These are phyloP conservation scores for Phytopythium oedochilum DNA, from an alignment of 352 stramenopile species.

Conservation along the genomic window DNA sequence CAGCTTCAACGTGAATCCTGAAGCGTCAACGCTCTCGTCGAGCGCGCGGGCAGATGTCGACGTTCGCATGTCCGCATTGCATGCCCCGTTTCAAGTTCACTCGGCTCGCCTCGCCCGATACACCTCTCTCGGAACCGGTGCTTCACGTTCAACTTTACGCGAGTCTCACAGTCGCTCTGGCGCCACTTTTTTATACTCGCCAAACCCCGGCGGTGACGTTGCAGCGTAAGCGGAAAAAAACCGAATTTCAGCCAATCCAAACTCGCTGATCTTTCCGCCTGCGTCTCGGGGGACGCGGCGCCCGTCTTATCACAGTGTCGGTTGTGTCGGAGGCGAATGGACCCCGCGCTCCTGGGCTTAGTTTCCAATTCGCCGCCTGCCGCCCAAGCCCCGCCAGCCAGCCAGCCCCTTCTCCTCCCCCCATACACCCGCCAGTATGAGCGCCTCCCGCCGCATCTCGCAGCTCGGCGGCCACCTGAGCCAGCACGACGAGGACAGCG, in stretches of 20 bases:
- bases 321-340: no score
- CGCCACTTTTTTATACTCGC: conserved; percentile 13
- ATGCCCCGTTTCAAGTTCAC: neutral
- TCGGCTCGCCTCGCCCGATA: neutral
- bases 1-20: conserved; percentile 13
- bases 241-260: conserved; percentile 21
- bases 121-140: neutral
- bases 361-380: conserved; percentile 39
- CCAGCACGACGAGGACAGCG: conserved; percentile 63
- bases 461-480: conserved; percentile 69
- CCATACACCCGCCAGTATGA: conserved; percentile 26
- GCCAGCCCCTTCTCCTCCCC: neutral
- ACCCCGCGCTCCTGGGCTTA: conserved; percentile 11
- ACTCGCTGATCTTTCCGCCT: conserved; percentile 18
- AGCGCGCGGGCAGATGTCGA: conserved; percentile 1
- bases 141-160: neutral
- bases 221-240: conserved; percentile 29
- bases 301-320: neutral
- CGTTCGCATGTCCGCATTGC: neutral
- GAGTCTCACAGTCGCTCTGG: neutral
- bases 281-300: no score
- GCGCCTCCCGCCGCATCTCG: conserved; percentile 63
- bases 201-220: conserved; percentile 45
- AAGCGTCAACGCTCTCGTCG: conserved; percentile 11
- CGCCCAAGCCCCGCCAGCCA: conserved; percentile 11